phyloP scores from a whole-genome alignment of 768 basidiomycete species.

The Tephrocybe rancida region DNA sequence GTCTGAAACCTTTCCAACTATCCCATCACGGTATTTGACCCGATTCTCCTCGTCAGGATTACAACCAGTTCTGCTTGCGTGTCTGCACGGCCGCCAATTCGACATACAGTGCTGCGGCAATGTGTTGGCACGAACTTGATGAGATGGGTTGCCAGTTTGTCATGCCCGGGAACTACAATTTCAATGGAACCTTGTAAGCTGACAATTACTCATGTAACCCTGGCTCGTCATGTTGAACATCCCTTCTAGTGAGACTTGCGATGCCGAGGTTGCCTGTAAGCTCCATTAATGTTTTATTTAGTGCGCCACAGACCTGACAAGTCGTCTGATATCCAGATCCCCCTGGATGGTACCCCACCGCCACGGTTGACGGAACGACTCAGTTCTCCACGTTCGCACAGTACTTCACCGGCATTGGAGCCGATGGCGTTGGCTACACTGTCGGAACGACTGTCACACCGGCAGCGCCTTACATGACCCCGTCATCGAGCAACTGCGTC shows the following conservation, averaged over 20 bases:
- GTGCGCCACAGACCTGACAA: neutral
- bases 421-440: slow-evolving; percentile 36
- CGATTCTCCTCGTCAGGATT: slow-evolving; percentile 23
- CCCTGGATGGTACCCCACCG: slow-evolving; percentile 48
- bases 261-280: slow-evolving; percentile 46
- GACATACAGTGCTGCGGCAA: slow-evolving; percentile 41
- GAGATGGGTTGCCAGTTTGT: slow-evolving; percentile 47
- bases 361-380: slow-evolving; percentile 36
- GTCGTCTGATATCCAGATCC: slow-evolving; percentile 28
- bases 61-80: slow-evolving; percentile 41
- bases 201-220: neutral
- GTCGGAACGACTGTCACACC: slow-evolving; percentile 43
- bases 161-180: slow-evolving; percentile 48
- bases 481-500: slow-evolving; percentile 41
- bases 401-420: slow-evolving; percentile 37
- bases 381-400: slow-evolving; percentile 47
- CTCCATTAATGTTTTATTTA: neutral
- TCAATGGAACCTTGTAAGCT: slow-evolving; percentile 45
- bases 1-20: neutral
- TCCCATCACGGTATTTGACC: neutral
- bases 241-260: slow-evolving; percentile 37
- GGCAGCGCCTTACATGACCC: slow-evolving; percentile 32
- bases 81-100: slow-evolving; percentile 45
- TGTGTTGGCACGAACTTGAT: slow-evolving; percentile 51
- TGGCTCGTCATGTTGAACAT: neutral